Base-by-base conservation (phyloP, 495 filamentous ascomycete species). In the Symbiotaphrina buchneri region DNA sequence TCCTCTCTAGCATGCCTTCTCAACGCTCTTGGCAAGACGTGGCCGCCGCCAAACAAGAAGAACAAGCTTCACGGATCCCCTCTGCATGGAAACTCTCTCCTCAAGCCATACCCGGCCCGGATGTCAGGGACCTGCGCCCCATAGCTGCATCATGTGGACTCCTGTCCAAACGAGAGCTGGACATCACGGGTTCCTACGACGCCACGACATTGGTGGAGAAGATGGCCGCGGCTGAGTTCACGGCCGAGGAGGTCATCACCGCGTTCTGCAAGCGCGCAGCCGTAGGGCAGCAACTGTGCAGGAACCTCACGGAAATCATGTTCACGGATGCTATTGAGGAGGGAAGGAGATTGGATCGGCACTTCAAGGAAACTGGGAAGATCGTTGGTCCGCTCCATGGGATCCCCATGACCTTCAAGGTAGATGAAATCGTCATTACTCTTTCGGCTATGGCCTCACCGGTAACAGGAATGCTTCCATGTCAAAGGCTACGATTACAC, bases 391-490 rank as follows among this genome's bases (percentile, higher is more conserved):
- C 27, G 14, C 27, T 29, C 11, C 11, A 58, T 37, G 56, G 56
- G 19, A 23, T 61, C 3, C 56, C 56, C 1, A 43, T 59, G 25
- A 48, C 41, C 17, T 33, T 61, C 32, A 61, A 61, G 39, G 56
- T 3, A n/a, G n/a, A n/a, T n/a, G n/a, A n/a, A n/a, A n/a, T n/a
- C n/a, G n/a, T n/a, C n/a, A n/a, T n/a, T n/a, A n/a, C n/a, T n/a
- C n/a, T n/a, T n/a, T n/a, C n/a, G n/a, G n/a, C n/a, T n/a, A n/a
- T n/a, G n/a, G n/a, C n/a, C n/a, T n/a, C n/a, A n/a, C n/a, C 66
- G 31, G 43, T 78, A 10, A 78, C 75, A 46, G 72, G 77, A 37
- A 70, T 74, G 41, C 28, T 76, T 75, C 44, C 71, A 75, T 32
- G 57, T 78, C 33, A 63, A 63, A 33, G 64, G 56, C 0, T 55